Base-by-base conservation (phyloP, 768 basidiomycete genomes). In the Leccinum variicolor region DNA sequence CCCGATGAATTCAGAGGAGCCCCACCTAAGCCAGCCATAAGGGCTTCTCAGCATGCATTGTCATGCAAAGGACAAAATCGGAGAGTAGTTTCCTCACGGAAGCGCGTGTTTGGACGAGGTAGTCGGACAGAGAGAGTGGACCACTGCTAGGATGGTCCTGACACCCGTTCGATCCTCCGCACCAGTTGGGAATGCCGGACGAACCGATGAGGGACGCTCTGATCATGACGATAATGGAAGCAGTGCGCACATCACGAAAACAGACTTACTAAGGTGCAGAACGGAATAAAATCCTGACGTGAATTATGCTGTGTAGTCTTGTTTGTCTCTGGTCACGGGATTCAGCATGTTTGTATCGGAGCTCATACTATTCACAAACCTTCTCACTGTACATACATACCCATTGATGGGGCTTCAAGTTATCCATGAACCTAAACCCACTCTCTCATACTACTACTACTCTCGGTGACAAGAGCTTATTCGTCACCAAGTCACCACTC, bases 111-210 rank as follows among this genome's bases (percentile, higher is more conserved):
- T 89, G 8, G 90, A 89, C 33, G 74, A 71, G 49, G 85, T 88
- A 14, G 80, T 85, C 0, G 90, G 91, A 63, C 91, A 94, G 75
- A 69, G 69, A n/a, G n/a, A n/a, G n/a, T 55, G 87, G 80, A 1
- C 90, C 88, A 7, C 77, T 81, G 3, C 75, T 74, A 1, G 89
- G 89, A n/a, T 83, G 78, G 4, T 59, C 59, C 49, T 77, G 73
- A 68, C 92, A 94, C 57, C 80, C 80, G 60, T 90, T 91, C 6
- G 87, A 85, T 15, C 91, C 91, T 29, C 91, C 91, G 45, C 86
- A 92, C 92, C 92, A 94, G 70, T 92, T 85, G 10, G 81, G 80
- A 46, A 88, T 82, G 3, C 91, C 91, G 8, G 86, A 89, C 1
- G 77, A 73, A 41, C 90, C 90, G 52, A 94, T 79, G 33, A 94